A percentile compares a stretch with the other conserved stretches of the same genome.
Evolutionary conservation across 148 eudicot genomes (phyloP).

Genomic region (Diospyros lotus): DNA sequence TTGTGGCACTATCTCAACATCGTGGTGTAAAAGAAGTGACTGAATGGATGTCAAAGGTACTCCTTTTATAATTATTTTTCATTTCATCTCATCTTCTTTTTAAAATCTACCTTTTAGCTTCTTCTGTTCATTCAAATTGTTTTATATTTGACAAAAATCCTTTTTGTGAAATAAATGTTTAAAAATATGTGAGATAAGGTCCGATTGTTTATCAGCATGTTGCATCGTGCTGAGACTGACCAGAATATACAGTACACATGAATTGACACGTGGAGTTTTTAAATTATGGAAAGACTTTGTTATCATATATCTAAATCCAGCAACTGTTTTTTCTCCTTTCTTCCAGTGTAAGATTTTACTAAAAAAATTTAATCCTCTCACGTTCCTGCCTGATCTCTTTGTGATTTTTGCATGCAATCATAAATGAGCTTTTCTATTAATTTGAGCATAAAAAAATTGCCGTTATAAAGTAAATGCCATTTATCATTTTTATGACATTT

Average conservation of each 20-base stretch:
- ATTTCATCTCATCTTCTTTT: not conserved
- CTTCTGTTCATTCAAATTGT: not conserved
- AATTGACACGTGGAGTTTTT: not conserved
- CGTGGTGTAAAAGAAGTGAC: conserved; percentile 98
- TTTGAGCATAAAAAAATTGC: not conserved
- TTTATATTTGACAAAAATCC: not conserved
- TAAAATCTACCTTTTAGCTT: not conserved
- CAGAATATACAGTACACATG: not conserved
- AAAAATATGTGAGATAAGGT: too few relatives aligned
- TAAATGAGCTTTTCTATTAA: not conserved
- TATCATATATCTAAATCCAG: not conserved
- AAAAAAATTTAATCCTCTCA: too few relatives aligned
- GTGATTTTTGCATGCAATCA: not conserved
- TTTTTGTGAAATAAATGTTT: not conserved
- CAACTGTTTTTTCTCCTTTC: not conserved
- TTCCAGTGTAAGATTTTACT: not conserved
- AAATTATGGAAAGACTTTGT: too few relatives aligned
- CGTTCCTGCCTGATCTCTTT: not conserved
- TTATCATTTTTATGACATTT: conserved; percentile 6
- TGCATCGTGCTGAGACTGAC: not conserved
- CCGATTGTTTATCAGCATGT: too few relatives aligned
- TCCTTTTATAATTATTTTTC: not conserved
- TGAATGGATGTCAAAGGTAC: conserved; percentile 98
- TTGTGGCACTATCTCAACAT: conserved; percentile 91
- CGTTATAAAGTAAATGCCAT: not conserved